Base-by-base conservation (phyloP, 2,329 filamentous ascomycete genomes). In the Ceratocystis cacaofunesta region DNA sequence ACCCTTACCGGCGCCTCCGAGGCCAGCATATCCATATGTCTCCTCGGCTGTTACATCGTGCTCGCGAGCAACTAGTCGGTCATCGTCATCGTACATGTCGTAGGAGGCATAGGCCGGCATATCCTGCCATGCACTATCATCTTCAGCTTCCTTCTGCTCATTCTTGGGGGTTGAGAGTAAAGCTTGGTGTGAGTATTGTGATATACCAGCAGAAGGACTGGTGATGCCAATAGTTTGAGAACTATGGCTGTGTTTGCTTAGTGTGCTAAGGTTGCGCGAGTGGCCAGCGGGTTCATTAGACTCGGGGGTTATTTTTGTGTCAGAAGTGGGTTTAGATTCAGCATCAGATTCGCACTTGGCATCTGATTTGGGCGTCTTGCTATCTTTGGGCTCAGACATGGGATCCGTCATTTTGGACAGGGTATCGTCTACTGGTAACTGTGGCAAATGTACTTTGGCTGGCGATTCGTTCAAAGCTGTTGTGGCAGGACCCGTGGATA, bases 81-180 rank as follows among this genome's bases (percentile, higher is more conserved):
- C 89, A 73, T 95, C 87, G 71, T 99, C 94, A 73, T 99, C 90
- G 74, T 97, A 99, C 70, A 96, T 88, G 75, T 97, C 92, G 73
- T 94, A 95, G 46, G 88, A 87, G 6, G 92, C 94, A 72, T 92
- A 90, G 1, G 94, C 85, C 1, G 92, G 94, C 94, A 99, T 99
- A 2, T 85, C 83, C 76, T 96, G 90, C 94, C 94, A 99, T 63
- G 81, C 84, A 1, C 78, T 85, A n/a, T 88, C 88, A 5, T 84
- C 84, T 12, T 79, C 77, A 58, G 82, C 77, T 12, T 80, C 76
- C 12, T 83, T 77, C 50, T 81, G 79, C 68, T 84, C 79, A 17
- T 81, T 77, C 4, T 62, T 41, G 12, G 66, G 64, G 8, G 85
- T 82, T 61, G 91, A 76, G 12, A 32, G 55, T 8, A 58, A 32